phyloP scores from a whole-genome alignment of 2,329 filamentous ascomycete genomes.

The Canariomyces notabilis region DNA sequence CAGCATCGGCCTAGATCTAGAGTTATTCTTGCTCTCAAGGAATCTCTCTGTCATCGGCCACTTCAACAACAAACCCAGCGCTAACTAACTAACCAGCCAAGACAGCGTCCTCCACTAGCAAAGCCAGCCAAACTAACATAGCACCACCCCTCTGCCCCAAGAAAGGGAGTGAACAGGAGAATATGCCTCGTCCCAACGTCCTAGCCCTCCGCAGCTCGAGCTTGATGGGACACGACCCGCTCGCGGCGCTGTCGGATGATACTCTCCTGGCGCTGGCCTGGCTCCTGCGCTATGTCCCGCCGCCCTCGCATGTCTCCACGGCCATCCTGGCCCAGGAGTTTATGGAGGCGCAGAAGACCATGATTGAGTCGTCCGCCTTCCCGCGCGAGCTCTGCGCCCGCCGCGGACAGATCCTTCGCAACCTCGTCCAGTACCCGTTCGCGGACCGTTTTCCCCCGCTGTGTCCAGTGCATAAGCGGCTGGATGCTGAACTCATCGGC shows the following conservation, averaged over 20 bases:
- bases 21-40: too few relatives aligned
- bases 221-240: too few relatives aligned
- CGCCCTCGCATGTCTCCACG: neutral
- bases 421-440: neutral
- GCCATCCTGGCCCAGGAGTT: neutral
- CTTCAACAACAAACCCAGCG: too few relatives aligned
- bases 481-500: conserved; percentile 41
- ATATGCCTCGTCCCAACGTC: too few relatives aligned
- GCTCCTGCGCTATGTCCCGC: neutral
- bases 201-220: too few relatives aligned
- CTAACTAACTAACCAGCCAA: too few relatives aligned
- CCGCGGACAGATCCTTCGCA: neutral
- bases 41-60: too few relatives aligned
- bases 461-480: conserved; percentile 36
- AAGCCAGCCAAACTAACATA: too few relatives aligned
- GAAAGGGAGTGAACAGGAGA: too few relatives aligned
- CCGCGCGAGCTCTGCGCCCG: neutral
- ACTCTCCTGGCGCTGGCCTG: neutral
- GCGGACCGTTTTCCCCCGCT: conserved; percentile 23
- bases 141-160: too few relatives aligned
- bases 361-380: neutral
- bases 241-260: neutral
- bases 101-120: too few relatives aligned
- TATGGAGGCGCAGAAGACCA: neutral
- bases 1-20: too few relatives aligned